phyloP scores from a whole-genome alignment of 495 filamentous ascomycete species.

The Annulohypoxylon maeteangense region DNA sequence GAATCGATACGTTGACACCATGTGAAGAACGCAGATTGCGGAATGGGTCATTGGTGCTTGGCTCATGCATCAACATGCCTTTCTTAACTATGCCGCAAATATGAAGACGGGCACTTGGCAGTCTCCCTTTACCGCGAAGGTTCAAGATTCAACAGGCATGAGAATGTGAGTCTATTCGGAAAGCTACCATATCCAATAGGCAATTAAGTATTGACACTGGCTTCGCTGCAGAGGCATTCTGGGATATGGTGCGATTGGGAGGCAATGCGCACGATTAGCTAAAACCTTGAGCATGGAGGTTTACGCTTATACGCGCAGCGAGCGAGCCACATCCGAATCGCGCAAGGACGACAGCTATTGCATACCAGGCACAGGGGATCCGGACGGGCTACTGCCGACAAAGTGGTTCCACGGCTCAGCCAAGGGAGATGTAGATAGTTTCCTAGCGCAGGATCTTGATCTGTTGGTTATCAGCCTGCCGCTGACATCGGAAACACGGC shows the following conservation, averaged over 20 bases:
- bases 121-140: slow-evolving; percentile 7
- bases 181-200: not conserved
- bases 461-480: slow-evolving; percentile 76
- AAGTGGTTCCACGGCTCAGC: slow-evolving; percentile 77
- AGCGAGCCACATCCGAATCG: slow-evolving; percentile 60
- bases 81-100: slow-evolving; percentile 35
- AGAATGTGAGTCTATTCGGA: slow-evolving; percentile 45
- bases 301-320: slow-evolving; percentile 78
- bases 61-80: slow-evolving; percentile 49
- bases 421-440: slow-evolving; percentile 67
- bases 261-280: slow-evolving; percentile 74
- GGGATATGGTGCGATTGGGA: slow-evolving; percentile 62
- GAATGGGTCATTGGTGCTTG: slow-evolving; percentile 58
- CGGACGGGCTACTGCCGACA: slow-evolving; percentile 72
- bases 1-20: not conserved
- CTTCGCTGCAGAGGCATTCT: slow-evolving; percentile 47
- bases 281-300: slow-evolving; percentile 80
- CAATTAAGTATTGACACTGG: not conserved
- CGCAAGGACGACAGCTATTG: slow-evolving; percentile 72
- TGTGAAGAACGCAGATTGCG: slow-evolving; percentile 53
- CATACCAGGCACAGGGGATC: slow-evolving; percentile 79
- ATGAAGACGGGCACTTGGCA: slow-evolving; percentile 38
- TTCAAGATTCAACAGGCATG: slow-evolving; percentile 47
- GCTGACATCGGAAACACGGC: slow-evolving; percentile 70
- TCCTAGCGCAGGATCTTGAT: slow-evolving; percentile 76